Base-by-base conservation (phyloP, 2,329 filamentous ascomycete genomes). In the Alternaria consortialis region DNA sequence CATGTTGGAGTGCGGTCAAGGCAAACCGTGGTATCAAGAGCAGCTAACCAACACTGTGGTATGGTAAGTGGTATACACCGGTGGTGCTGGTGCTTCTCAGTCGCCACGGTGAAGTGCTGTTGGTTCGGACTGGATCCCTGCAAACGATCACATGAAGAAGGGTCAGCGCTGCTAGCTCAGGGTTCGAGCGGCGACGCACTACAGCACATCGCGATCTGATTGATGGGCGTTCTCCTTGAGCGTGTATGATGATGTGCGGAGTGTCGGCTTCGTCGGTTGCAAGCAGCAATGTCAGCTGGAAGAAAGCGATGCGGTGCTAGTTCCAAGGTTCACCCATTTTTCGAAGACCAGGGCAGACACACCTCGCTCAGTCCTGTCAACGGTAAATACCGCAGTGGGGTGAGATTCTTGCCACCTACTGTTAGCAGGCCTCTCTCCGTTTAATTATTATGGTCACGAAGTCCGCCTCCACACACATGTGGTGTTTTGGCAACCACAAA, bases 401-500 rank as follows among this genome's bases (percentile, higher is more conserved):
- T 23, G 15, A 27, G 23, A 23, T 12, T 50, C 32, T 25, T 50
- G 32, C 46, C 46, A 50, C 46, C 46, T 50, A 50, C 32, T 50
- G 6, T 50, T 37, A 37, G 37, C 8, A 50, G 32, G 20, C 15
- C 46, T 36, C 11, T 1, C n/a, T 17, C 31, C 20, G 46, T 50
- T 36, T 20, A 13, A 36, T 36, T 27, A 50, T 11, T 25, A 20
- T 42, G 20, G 17, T 34, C 46, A 17, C 46, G 31, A 34, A 48
- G 31, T 34, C 31, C 12, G 46, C 31, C 17, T 48, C 31, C 46
- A 48, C 20, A 36, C 31, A 15, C 15, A 17, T 34, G 17, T 34
- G 46, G 46, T 34, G 46, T 48, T 48, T 32, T 36, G 46, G 46
- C 20, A 31, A 48, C 36, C 46, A 31, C 46, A 34, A 34, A 48